Evolutionary conservation across 1,284 basidiomycete species (phyloP), one percentile per base, ranked within the genome.

Genomic region (Trichosporon sp.): DNA sequence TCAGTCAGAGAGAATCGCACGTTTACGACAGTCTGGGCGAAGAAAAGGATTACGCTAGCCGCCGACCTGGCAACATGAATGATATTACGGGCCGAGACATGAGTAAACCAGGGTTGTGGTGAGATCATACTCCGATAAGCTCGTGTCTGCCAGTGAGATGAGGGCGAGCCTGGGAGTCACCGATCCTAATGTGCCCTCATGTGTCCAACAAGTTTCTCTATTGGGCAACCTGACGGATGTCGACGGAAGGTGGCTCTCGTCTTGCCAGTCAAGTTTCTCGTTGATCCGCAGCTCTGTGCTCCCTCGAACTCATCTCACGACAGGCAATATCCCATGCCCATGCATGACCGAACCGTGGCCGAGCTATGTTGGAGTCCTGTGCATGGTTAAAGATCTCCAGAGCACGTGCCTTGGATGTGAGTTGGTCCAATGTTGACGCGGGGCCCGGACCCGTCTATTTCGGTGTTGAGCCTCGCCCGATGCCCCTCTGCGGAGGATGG

Each of bases 41-140:
- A 26, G 51, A 16, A 4, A 10, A 7, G 21, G 51, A 54, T 54
- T 26, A 26, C 51, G 21, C 51, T 54, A 54, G 8, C 21, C n/a
- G 51, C 51, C 8, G 51, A 11, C 51, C n/a, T 54, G 19, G 51
- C 51, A 11, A 54, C 51, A 21, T 54, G 51, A 54, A 10, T 26
- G 51, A 54, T 54, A 10, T 21, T 54, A 54, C 51, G 19, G 10
- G 10, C 51, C 10, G 51, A 54, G 51, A 54, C 51, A 54, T 54
- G 51, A 54, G 51, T 19, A 54, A 54, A 54, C 51, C 51, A 54
- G 51, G 51, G 51, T 26, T 26, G 26, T 26, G 26, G 26, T 26
- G 51, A 54, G 19, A 54, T 54, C 51, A 54, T 26, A 7, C 21
- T 21, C 51, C 51, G 51, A 54, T 54, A 54, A 54, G 19, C 51